Percentiles rank a stretch among this genome's conserved stretches.
Conservation (phyloP, 176 grass and related monocot genomes). For the Tillandsia leiboldiana region DNA sequence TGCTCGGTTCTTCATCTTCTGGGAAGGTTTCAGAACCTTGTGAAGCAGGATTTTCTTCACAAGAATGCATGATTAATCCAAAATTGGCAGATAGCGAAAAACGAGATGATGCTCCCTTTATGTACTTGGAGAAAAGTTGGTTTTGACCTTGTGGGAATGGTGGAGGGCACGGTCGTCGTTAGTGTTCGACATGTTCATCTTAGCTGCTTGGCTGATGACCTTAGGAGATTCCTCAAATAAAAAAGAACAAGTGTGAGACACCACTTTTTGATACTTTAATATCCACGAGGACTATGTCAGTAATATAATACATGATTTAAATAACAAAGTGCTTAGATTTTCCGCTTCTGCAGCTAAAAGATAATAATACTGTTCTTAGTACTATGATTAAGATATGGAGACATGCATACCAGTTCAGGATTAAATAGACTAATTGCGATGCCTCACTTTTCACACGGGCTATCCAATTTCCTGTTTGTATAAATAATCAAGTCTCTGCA, state of each 20-base stretch:
- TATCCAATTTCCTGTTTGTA: too few relatives aligned
- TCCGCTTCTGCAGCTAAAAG: neutral
- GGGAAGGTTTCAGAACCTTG: neutral
- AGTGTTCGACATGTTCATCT: neutral
- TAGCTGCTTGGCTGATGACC: neutral
- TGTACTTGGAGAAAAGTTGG: neutral
- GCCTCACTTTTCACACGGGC: too few relatives aligned
- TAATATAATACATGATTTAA: neutral
- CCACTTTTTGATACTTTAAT: neutral
- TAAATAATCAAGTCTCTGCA: too few relatives aligned
- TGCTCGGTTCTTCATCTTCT: neutral
- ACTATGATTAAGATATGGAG: neutral
- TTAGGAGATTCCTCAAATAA: neutral
- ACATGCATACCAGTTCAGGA: neutral
- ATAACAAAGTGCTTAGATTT: neutral
- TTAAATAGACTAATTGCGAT: neutral
- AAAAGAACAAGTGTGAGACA: neutral
- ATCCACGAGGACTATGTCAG: neutral
- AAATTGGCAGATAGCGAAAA: slow-evolving; percentile 7
- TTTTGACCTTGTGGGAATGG: neutral
- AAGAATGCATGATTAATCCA: neutral
- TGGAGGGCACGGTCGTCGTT: slow-evolving; percentile 16
- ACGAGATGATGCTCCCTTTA: neutral
- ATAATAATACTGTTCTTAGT: neutral
- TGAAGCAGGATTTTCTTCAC: neutral